A percentile compares a stretch with the other conserved stretches of the same genome.
Evolutionary conservation across 1,284 basidiomycete species (phyloP).

Genomic region (Jaminaea rosea): DNA sequence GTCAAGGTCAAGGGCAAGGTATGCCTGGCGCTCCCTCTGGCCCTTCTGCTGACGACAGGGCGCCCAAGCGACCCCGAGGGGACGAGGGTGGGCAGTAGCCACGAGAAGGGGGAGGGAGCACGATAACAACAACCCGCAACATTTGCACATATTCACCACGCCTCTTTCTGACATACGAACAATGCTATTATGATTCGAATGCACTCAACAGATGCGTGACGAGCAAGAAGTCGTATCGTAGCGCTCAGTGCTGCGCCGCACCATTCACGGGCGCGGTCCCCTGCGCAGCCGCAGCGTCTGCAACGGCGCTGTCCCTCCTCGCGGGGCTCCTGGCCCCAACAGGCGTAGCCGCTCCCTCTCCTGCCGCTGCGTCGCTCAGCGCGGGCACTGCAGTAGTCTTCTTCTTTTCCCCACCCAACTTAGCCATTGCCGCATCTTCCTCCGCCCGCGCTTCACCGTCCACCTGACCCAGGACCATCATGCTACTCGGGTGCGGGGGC

Average conservation of each 20-base stretch:
- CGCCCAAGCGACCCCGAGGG: constrained; percentile 11
- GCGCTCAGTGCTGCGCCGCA: not conserved
- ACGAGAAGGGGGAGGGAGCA: not conserved
- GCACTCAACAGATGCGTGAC: too few relatives aligned
- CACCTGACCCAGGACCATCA: constrained; percentile 29
- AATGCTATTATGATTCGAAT: too few relatives aligned
- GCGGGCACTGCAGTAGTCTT: too few relatives aligned
- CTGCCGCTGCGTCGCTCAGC: too few relatives aligned
- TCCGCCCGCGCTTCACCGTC: constrained; percentile 10
- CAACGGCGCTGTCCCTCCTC: not conserved
- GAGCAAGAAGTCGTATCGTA: too few relatives aligned
- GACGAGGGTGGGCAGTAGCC: not conserved
- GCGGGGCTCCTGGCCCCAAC: not conserved
- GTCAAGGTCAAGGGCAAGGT: not conserved
- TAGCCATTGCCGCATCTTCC: constrained; percentile 1
- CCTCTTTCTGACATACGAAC: too few relatives aligned
- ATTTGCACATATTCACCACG: too few relatives aligned
- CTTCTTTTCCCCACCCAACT: too few relatives aligned
- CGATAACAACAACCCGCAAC: too few relatives aligned
- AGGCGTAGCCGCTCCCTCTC: too few relatives aligned
- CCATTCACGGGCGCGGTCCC: not conserved
- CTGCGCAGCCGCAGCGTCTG: not conserved
- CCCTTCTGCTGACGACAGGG: constrained; percentile 3
- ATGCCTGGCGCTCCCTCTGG: not conserved
- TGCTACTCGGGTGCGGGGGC: constrained; percentile 52